Base-by-base conservation (phyloP, 805 yeast genomes). In the Brettanomyces anomalus region DNA sequence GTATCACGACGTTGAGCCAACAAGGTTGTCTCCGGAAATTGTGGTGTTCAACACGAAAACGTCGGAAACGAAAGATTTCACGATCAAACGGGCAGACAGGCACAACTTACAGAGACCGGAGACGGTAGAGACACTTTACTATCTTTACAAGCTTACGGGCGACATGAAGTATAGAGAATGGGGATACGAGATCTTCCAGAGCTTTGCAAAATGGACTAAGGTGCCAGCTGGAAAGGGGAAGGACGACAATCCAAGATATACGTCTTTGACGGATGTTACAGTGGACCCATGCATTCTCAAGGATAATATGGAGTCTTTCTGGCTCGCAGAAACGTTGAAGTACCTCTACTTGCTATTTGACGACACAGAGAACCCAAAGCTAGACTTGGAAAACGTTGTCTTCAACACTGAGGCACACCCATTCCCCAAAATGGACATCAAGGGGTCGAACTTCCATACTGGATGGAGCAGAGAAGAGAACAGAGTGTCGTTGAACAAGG, bases 401-500 rank as follows among this genome's bases (percentile, higher is more conserved):
- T 86, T 85, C 69, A 89, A 86, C 64, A 87, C 96, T 2, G 96
- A 88, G 57, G 97, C 95, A 0, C 97, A 88, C 59, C 93, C 95
- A 32, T 76, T 88, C 62, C 96, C 96, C n/a, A 71, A 67, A 33
- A 75, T 86, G 46, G 73, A 71, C 20, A n/a, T 38, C 19, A 61
- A 71, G 66, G 66, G 63, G 20, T 67, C 73, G 8, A 51, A 58
- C 43, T 77, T 80, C 55, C 66, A 65, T 38, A 81, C 87, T 3
- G 85, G 84, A 0, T 81, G 86, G 85, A 52, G 54, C 33, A 70
- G 81, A 48, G 43, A 32, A 18, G 17, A 18, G 17, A 13, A 20
- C 14, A 21, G 17, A 13, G 18, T 16, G 13, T 16, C 14, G n/a
- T 3, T n/a, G 30, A 14, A 16, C 10, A 33, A 26, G 4, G 37